phyloP scores from a whole-genome alignment of 176 grass and related monocot genomes.

The Alloteropsis semialata region DNA sequence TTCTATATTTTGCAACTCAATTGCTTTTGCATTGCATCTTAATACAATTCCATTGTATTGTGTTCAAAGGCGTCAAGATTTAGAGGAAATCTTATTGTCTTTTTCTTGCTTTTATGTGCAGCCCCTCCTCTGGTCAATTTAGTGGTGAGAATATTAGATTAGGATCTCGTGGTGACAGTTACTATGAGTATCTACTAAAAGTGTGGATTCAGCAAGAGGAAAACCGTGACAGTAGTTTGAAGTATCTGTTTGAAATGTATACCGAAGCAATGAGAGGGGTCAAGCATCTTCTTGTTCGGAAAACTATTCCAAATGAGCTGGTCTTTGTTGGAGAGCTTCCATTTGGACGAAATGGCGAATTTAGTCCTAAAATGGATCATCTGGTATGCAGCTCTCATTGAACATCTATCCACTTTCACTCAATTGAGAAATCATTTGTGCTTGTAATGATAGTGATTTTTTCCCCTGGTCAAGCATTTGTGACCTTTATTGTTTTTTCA shows the following conservation, averaged over 20 bases:
- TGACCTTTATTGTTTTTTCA: slow-evolving; percentile 1
- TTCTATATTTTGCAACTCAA: slow-evolving; percentile 12
- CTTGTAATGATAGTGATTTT: background rate
- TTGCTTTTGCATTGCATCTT: background rate
- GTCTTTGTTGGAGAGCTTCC: slow-evolving; percentile 98
- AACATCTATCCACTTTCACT: background rate
- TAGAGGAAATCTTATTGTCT: slow-evolving; percentile 12
- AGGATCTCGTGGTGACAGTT: slow-evolving; percentile 97
- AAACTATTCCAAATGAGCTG: slow-evolving; percentile 83
- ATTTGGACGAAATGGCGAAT: slow-evolving; percentile 57
- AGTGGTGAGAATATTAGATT: slow-evolving; percentile 91
- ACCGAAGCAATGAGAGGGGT: slow-evolving; percentile 92
- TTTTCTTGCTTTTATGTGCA: slow-evolving; percentile 47
- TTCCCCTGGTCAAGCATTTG: background rate
- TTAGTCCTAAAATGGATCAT: slow-evolving; percentile 99
- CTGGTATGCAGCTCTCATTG: slow-evolving; percentile 59
- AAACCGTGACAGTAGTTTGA: slow-evolving; percentile 52
- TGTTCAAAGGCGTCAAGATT: slow-evolving; percentile 4
- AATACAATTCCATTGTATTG: slow-evolving; percentile 24
- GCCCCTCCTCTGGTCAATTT: slow-evolving; percentile 86
- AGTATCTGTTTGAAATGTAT: slow-evolving; percentile 94
- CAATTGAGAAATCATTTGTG: background rate
- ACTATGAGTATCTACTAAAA: slow-evolving; percentile 97
- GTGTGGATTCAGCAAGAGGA: slow-evolving; percentile 87
- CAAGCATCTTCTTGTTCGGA: slow-evolving; percentile 85